Percentiles rank a stretch among this genome's conserved stretches.
Conservation (phyloP, 2,329 filamentous ascomycete species). For the Dactylellina drechsleri region DNA sequence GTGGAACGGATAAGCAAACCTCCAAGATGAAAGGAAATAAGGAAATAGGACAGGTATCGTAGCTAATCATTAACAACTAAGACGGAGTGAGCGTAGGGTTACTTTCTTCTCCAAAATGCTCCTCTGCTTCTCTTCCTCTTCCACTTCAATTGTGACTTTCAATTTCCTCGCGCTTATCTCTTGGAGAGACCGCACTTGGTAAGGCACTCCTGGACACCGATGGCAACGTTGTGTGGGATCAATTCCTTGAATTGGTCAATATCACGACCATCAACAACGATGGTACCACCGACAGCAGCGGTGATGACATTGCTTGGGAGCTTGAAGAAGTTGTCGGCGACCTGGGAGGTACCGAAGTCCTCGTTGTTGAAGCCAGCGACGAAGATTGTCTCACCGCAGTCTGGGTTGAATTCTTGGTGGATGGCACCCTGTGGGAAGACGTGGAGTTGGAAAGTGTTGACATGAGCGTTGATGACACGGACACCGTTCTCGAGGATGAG, state of each 20-base stretch:
- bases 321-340: constrained; percentile 67
- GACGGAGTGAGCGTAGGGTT: constrained; percentile 34
- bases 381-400: constrained; percentile 61
- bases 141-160: constrained; percentile 1
- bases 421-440: constrained; percentile 64
- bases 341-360: constrained; percentile 67
- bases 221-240: constrained; percentile 66
- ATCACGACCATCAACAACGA: constrained; percentile 63
- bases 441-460: constrained; percentile 46
- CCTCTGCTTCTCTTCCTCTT: constrained; percentile 12
- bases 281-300: constrained; percentile 65
- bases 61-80: constrained; percentile 44
- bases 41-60: constrained; percentile 46
- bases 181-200: constrained; percentile 65
- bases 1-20: constrained; percentile 37
- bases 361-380: constrained; percentile 66
- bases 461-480: constrained; percentile 49
- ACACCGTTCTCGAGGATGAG: constrained; percentile 54
- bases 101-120: constrained; percentile 26
- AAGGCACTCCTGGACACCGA: constrained; percentile 68
- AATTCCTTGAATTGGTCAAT: constrained; percentile 64
- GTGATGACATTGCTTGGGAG: constrained; percentile 64
- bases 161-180: constrained; percentile 54
- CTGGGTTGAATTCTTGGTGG: constrained; percentile 55
- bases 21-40: constrained; percentile 33